Evolutionary conservation across 140 eudicot species (phyloP), one percentile per base, ranked within the genome.

Genomic region (Oenanthe javanica): DNA sequence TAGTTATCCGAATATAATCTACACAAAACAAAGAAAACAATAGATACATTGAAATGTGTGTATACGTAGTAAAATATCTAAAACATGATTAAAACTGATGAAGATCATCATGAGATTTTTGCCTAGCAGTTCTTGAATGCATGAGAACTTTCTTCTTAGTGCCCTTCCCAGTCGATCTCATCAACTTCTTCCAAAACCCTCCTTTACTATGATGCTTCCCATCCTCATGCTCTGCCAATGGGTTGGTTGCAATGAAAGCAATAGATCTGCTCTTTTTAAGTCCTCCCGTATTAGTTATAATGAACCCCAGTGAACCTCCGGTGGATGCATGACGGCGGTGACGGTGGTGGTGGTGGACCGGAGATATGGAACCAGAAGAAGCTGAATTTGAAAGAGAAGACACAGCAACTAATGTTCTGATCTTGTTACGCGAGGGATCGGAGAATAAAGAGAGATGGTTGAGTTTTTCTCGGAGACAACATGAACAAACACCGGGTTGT

Each of bases 211-310:
- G 31, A 75, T 48, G 59, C 61, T 15, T 48, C 2, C n/a, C 15
- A 6, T 46, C 82, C 50, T 79, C 52, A 25, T 79, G 63, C 49
- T n/a, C 80, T 23, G 27, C 45, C 45, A 66, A 11, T 27, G 42
- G 45, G 5, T 72, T 36, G 15, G 71, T 72, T 2, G 57, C 42
- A 27, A 80, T 81, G 63, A 80, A 74, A 43, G 80, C 79, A 2
- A 85, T 83, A 19, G 88, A 85, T 77, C 83, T 79, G 46, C 88
- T 85, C 81, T 85, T 85, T 18, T 79, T 85, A 46, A 85, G 69
- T 23, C 63, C 67, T 3, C 59, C 55, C 4, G 59, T 42, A 0
- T 47, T 14, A 45, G 38, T 31, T 43, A 43, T 25, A 10, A 82
- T 43, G 12, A 59, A 54, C 16, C 79, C 64, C 38, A 75, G 72